Base-by-base conservation (phyloP, 2,329 filamentous ascomycete genomes). In the Alternaria sp. region DNA sequence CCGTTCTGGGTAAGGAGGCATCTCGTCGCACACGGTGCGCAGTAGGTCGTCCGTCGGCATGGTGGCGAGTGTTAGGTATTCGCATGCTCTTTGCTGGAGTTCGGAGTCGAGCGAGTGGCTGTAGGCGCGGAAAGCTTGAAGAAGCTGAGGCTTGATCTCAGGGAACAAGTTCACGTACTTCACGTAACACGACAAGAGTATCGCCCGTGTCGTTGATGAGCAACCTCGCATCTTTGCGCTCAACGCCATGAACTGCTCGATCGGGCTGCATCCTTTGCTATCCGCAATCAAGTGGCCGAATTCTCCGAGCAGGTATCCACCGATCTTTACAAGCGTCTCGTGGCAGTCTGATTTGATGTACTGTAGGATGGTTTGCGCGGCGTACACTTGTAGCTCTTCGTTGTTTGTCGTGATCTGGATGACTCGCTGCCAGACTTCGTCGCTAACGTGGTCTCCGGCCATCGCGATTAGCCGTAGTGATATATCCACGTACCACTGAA, bases 331-430 rank as follows among this genome's bases (percentile, higher is more conserved):
- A 64, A 99, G 82, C 2, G 95, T 99, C 82, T 99, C 96, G 75
- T 99, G 96, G 79, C 94, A 97, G 79, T 95, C 92, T 64, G 97
- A 93, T 80, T 97, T 97, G 79, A 97, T 87, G 76, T 98, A 97
- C 70, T 95, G 91, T 44, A 99, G 83, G 21, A 96, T 94, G 72
- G 96, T 96, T 77, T 97, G 93, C 5, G 96, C 94, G 1, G 96
- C 96, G 78, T 99, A 99, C 0, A 97, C 91, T 81, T 99, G 96
- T 11, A 99, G 86, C 79, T 98, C 95, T 80, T 99, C 96, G 80
- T 99, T 99, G 84, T 99, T 99, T 58, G 96, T 98, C 63, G 98
- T 94, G 72, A 99, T 98, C 79, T 99, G 96, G 67, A 97, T 97
- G 60, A 99, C 95, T 72, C 96, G 90, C 79, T 99, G 96, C 96